Base-by-base conservation (phyloP, 257 asterid species). In the Craterostigma plantagineum region DNA sequence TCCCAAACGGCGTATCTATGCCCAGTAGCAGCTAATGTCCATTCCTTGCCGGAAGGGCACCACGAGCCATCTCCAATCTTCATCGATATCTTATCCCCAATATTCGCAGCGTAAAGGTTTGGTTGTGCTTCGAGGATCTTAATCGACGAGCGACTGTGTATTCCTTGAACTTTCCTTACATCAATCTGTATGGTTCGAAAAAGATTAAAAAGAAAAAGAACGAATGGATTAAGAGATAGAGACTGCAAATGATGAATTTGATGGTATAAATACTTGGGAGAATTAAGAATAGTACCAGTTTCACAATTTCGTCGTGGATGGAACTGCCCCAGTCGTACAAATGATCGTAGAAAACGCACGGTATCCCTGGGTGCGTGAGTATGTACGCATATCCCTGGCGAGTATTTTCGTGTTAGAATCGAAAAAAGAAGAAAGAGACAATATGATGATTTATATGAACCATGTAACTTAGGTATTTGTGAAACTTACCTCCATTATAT, bases 61-160 rank as follows among this genome's bases (percentile, higher is more conserved):
- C 95, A 87, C 2, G 91, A 70, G 7, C 81, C 98, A 11, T 79
- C 93, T 54, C 98, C 95, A 1, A 87, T 79, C 74, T 87, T 87
- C 95, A 83, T 63, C 42, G 81, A 65, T 50, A 68, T 37, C 41
- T 70, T 82, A 57, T 82, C 98, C 13, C 72, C 95, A 27, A 79
- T 61, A 16, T 50, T 65, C 43, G 95, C 95, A 47, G 95, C 98
- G 9, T 87, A 87, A 33, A 82, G 64, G 61, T 76, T 74, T 45
- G 92, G 64, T 44, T 70, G 81, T 35, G 95, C 93, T 58, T 79
- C 84, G 7, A 74, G 58, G 50, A 82, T 75, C 39, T 46, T 50
- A 14, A 87, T 52, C 0, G 93, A 34, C 12, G 98, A 82, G 43
- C 95, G 73, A 37, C 95, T 82, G 64, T 54, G 46, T 54, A 79